Evolutionary conservation across 805 yeast genomes (phyloP), one percentile per base, ranked within the genome.

Genomic region (Brettanomyces naardenensis): DNA sequence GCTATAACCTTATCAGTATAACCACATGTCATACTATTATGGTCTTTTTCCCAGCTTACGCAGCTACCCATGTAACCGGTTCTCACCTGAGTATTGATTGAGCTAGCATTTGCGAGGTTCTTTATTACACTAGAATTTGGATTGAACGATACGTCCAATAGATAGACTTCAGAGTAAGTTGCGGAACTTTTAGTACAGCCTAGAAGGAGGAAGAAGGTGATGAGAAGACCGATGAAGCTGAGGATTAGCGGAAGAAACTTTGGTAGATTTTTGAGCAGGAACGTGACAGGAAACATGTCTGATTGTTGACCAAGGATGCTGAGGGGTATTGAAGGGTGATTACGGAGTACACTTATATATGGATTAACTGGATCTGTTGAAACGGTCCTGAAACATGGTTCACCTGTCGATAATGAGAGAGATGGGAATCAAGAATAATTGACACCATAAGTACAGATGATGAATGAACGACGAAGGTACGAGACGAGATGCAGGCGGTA

Each of bases 61-160:
- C 37, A 34, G 22, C 31, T 27, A 4, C 30, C 37, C 31, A 34
- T n/a, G 31, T 13, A 34, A 11, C 37, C 31, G 6, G 37, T 34
- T 6, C 25, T 15, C 31, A 34, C 18, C n/a, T 17, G 13, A 6
- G 37, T 27, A 20, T 14, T 18, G 25, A 34, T 20, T 4, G 31
- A 19, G 17, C n/a, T 10, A n/a, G 22, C 22, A 9, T 9, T 23
- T 5, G 13, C 22, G 22, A 34, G 7, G 15, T 34, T 34, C 14
- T 19, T 11, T 6, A 34, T 13, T 13, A 41, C 28, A 2, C 32
- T n/a, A 11, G 38, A 41, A 18, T 37, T 17, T 13, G 19, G 30
- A 22, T 41, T 37, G 33, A 41, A 37, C 5, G 35, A 29, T 4
- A 23, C 20, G 10, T 34, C 25, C 15, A 41, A 23, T 15, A 37